phyloP scores from a whole-genome alignment of 2,329 filamentous ascomycete species.

The Peltaster fructicola region DNA sequence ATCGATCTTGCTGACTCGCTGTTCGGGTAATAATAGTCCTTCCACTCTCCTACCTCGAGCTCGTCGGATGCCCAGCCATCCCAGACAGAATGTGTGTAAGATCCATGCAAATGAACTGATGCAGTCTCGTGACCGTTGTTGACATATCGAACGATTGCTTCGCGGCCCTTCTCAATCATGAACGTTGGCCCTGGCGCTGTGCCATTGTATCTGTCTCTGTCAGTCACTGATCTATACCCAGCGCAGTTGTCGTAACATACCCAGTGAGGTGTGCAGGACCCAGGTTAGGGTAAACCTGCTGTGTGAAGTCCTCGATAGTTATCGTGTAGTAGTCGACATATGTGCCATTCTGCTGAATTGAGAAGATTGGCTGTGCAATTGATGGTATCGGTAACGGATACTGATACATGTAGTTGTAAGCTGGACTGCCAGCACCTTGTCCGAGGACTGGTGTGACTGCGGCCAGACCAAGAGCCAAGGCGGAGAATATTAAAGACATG shows the following conservation, averaged over 20 bases:
- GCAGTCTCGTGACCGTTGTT: constrained; percentile 30
- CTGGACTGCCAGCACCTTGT: constrained; percentile 8
- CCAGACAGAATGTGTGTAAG: constrained; percentile 23
- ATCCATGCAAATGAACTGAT: constrained; percentile 39
- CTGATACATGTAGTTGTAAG: constrained; percentile 10
- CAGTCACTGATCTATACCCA: no score
- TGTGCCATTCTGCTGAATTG: constrained; percentile 18
- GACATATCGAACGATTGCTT: constrained; percentile 36
- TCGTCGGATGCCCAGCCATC: constrained; percentile 39
- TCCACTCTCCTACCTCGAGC: constrained; percentile 31
- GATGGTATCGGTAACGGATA: constrained; percentile 9
- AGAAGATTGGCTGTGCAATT: constrained; percentile 15
- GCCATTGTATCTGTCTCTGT: constrained; percentile 21
- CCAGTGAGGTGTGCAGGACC: constrained; percentile 25
- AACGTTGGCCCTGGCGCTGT: constrained; percentile 37
- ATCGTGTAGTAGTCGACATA: constrained; percentile 31
- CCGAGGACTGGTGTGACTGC: no score
- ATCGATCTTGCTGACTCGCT: constrained; percentile 33
- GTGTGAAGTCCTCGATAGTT: constrained; percentile 23
- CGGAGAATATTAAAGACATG: no score
- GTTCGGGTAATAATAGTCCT: constrained; percentile 47
- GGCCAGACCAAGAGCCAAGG: no score
- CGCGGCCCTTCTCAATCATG: constrained; percentile 29
- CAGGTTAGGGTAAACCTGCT: constrained; percentile 27
- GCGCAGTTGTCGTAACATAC: constrained; percentile 10